Evolutionary conservation across 163 green algal genomes (phyloP), one percentile per base, ranked within the genome.

Genomic region (Coccomyxa subellipsoidea): DNA sequence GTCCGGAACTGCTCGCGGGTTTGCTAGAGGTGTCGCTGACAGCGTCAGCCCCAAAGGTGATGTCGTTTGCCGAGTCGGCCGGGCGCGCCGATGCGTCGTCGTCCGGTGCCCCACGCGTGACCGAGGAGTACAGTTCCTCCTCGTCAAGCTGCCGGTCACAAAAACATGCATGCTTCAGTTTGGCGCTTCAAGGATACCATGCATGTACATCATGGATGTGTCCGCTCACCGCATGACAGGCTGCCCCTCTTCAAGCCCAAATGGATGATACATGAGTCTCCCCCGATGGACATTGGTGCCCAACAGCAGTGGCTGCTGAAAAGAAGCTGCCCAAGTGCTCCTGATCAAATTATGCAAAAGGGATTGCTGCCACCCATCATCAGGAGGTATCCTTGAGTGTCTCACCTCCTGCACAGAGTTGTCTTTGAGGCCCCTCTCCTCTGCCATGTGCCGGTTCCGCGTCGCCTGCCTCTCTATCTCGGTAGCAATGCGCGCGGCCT

Each of bases 81-180:
- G 18, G n/a, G 2, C 31, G 12, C 37, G 12, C 32, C 10, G 1
- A 36, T 2, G 15, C 73, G 7, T 38, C 36, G 5, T 38, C 23
- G 37, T 37, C 38, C 0, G 27, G 9, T 12, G 15, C 54, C 1
- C 31, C 54, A 27, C 78, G 54, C 54, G 53, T 9, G 10, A 82
- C 79, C 0, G 66, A 78, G 27, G 79, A 82, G 36, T 78, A 82
- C 36, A 69, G 59, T 36, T 37, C 79, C 79, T 82, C 79, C 66
- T 82, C 79, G n/a, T 82, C 66, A 0, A 66, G 8, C 37, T 82
- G 70, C 70, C n/a, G 40, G 29, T 73, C 66, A 34, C 18, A 73
- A 32, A 35, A 34, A n/a, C 3, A 12, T 18, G 47, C 47, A n/a
- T n/a, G n/a, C n/a, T n/a, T n/a, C n/a, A n/a, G n/a, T n/a, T n/a